A percentile compares a stretch with the other conserved stretches of the same genome.
Evolutionary conservation across 2,329 filamentous ascomycete genomes (phyloP).

Genomic region (Fusarium palustre): DNA sequence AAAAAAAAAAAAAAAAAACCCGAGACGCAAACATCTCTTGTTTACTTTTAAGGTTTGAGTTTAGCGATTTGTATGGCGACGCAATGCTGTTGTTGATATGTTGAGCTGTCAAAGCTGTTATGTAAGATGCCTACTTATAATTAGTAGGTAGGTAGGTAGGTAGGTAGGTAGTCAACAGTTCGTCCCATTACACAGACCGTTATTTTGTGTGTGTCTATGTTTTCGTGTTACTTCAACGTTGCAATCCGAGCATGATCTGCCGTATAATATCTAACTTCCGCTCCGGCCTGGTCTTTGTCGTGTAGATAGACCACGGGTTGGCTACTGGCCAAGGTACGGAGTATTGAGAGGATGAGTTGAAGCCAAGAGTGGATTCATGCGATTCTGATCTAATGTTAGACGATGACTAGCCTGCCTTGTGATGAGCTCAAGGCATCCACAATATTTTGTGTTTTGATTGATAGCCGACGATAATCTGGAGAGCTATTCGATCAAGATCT

Average conservation of each 20-base stretch:
- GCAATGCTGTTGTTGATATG: not conserved
- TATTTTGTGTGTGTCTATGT: not conserved
- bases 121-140: too few species aligned
- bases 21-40: conserved; percentile 2
- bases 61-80: not conserved
- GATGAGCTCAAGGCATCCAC: conserved; percentile 20
- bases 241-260: not conserved
- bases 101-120: not conserved
- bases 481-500: conserved; percentile 17
- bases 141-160: too few species aligned
- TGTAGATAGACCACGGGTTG: not conserved
- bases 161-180: not conserved
- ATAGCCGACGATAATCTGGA: conserved; percentile 17
- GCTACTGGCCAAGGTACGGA: not conserved
- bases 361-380: conserved; percentile 20
- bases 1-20: too few species aligned
- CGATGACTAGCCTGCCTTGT: conserved; percentile 15
- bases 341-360: not conserved
- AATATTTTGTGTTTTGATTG: conserved; percentile 24
- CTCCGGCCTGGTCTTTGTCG: not conserved
- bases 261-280: not conserved
- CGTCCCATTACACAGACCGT: not conserved
- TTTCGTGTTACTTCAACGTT: not conserved
- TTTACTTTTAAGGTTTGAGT: not conserved
- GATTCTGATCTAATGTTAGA: conserved; percentile 4